phyloP scores from a whole-genome alignment of 768 basidiomycete genomes.

The Trametes villosa region DNA sequence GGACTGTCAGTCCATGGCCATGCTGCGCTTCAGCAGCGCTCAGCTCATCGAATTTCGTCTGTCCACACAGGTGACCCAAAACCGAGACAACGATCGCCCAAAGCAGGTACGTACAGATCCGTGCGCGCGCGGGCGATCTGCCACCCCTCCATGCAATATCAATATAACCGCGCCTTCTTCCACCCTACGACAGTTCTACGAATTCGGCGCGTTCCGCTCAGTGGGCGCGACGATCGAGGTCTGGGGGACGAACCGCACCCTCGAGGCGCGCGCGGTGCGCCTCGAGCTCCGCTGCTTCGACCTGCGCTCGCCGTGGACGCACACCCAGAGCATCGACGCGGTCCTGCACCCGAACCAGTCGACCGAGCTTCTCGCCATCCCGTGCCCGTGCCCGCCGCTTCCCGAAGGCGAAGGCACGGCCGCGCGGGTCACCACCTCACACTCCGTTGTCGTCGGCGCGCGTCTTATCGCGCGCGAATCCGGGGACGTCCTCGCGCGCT shows the following conservation, averaged over 20 bases:
- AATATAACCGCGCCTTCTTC: no score
- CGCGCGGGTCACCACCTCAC: conserved; percentile 23
- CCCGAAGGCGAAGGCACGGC: conserved; percentile 7
- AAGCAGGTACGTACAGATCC: conserved; percentile 30
- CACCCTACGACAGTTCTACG: conserved; percentile 36
- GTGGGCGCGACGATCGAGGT: conserved; percentile 73
- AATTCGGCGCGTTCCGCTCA: conserved; percentile 58
- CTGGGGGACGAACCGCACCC: conserved; percentile 84
- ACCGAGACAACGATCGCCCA: conserved; percentile 39
- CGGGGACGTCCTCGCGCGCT: conserved; percentile 64
- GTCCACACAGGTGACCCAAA: conserved; percentile 2
- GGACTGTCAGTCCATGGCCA: conserved; percentile 31
- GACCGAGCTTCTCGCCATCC: conserved; percentile 43
- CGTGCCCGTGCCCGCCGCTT: conserved; percentile 27
- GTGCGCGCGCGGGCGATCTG: no score
- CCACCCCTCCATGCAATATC: no score
- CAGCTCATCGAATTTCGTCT: neutral
- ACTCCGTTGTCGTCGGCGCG: conserved; percentile 67
- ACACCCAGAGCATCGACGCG: conserved; percentile 24
- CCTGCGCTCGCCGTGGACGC: conserved; percentile 46
- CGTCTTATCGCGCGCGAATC: conserved; percentile 56
- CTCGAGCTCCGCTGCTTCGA: conserved; percentile 69
- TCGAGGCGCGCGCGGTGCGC: conserved; percentile 55
- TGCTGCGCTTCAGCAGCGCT: neutral
- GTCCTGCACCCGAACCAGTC: conserved; percentile 43